Evolutionary conservation across 306 rosid genomes (phyloP).

Genomic region (Dryas drummondii): DNA sequence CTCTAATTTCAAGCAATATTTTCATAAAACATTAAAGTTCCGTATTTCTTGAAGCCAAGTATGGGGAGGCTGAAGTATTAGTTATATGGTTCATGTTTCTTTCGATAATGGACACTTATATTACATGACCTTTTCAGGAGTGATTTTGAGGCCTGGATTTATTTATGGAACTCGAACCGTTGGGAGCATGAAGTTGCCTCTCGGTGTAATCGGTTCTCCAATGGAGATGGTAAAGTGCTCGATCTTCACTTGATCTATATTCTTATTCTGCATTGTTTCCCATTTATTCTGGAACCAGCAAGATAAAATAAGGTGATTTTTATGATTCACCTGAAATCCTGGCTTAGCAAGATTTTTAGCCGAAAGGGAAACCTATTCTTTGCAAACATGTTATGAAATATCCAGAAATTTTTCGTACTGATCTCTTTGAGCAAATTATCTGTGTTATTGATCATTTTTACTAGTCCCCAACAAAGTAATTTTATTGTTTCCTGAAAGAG

Average conservation of each 20-base stretch:
- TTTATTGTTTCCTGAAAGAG: not conserved
- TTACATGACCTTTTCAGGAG: constrained; percentile 55
- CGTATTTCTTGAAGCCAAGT: not conserved
- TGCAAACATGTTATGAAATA: not conserved
- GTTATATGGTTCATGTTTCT: not conserved
- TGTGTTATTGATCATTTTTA: not conserved
- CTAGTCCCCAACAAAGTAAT: not conserved
- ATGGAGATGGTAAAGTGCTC: constrained; percentile 69
- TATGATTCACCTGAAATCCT: not conserved
- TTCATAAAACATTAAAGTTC: not conserved
- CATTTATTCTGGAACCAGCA: not conserved
- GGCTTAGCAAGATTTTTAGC: not conserved
- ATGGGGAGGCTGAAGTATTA: not conserved
- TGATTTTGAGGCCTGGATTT: constrained; percentile 92
- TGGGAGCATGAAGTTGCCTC: constrained; percentile 81
- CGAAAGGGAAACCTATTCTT: not conserved
- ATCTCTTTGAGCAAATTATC: not conserved
- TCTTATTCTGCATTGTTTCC: not conserved
- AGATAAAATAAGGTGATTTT: not conserved
- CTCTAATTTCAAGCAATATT: not conserved
- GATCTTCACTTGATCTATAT: constrained; percentile 3
- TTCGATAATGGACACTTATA: not conserved
- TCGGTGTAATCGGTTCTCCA: constrained; percentile 81
- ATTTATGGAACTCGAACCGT: constrained; percentile 88
- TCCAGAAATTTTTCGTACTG: not conserved